Percentiles rank a stretch among this genome's conserved stretches.
Evolutionary conservation across 2,329 filamentous ascomycete species (phyloP).

Genomic region (Grosmannia huntii): DNA sequence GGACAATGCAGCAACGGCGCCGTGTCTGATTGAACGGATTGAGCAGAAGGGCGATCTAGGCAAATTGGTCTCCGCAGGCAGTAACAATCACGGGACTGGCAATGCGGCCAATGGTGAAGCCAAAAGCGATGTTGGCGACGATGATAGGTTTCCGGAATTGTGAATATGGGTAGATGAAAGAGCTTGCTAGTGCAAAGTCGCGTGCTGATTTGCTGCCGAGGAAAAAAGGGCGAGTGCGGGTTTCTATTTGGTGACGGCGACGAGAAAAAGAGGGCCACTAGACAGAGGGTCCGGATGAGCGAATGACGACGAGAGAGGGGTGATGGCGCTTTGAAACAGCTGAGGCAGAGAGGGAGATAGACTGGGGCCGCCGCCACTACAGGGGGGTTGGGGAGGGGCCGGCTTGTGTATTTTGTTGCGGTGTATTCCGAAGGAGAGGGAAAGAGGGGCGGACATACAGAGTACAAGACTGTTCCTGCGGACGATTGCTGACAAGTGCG

Average conservation of each 20-base stretch:
- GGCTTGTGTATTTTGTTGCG: background rate
- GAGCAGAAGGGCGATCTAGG: background rate
- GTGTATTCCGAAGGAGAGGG: background rate
- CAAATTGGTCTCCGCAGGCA: conserved; percentile 26
- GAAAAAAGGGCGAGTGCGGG: background rate
- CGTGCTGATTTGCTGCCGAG: conserved; percentile 35
- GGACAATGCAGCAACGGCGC: background rate
- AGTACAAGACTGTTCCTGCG: background rate
- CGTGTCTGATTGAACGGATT: conserved; percentile 3
- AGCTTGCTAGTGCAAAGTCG: conserved; percentile 25
- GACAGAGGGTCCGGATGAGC: background rate
- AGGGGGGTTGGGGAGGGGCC: background rate
- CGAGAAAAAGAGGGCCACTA: conserved; percentile 2
- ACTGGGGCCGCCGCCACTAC: background rate
- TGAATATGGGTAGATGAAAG: conserved; percentile 11
- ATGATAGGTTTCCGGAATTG: conserved; percentile 35
- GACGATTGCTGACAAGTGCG: background rate
- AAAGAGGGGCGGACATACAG: background rate
- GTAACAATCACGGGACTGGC: conserved; percentile 38
- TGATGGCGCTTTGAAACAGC: background rate
- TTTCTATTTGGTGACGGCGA: conserved; percentile 5
- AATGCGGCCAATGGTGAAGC: conserved; percentile 1
- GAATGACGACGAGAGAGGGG: background rate
- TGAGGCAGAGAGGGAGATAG: background rate
- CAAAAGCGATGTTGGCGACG: conserved; percentile 28